Evolutionary conservation across 2,329 filamentous ascomycete species (phyloP).

Genomic region (Leptographium procerum): DNA sequence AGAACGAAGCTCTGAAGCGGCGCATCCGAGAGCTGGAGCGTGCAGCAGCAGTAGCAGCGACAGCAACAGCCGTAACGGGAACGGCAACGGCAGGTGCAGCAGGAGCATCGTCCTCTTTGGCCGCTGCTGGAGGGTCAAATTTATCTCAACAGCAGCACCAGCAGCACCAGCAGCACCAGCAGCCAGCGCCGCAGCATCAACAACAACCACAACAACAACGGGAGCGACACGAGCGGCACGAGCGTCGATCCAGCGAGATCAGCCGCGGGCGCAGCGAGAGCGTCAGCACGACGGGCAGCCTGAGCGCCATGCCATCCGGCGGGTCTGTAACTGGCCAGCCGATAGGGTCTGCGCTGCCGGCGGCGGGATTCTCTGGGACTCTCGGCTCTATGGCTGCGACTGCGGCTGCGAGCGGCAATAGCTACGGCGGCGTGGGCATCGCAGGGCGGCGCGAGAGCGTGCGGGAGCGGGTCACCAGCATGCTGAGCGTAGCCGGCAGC

Average conservation of each 20-base stretch:
- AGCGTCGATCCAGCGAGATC: slow-evolving; percentile 35
- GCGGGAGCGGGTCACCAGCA: slow-evolving; percentile 34
- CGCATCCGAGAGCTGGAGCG: slow-evolving; percentile 52
- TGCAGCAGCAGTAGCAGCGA: slow-evolving; percentile 15
- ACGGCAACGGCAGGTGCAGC: neutral
- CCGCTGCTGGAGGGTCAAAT: neutral
- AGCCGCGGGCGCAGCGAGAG: slow-evolving; percentile 37
- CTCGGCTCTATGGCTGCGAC: slow-evolving; percentile 14
- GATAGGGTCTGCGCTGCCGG: slow-evolving; percentile 12
- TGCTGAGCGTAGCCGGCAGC: slow-evolving; percentile 31
- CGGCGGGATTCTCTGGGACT: slow-evolving; percentile 4
- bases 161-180: neutral
- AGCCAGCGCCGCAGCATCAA: neutral
- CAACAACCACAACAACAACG: slow-evolving; percentile 25
- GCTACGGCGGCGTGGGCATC: slow-evolving; percentile 28
- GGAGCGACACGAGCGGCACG: slow-evolving; percentile 30
- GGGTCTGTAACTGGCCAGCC: neutral
- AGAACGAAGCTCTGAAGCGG: slow-evolving; percentile 51
- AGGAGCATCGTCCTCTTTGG: neutral
- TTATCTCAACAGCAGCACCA: neutral
- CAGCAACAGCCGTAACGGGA: neutral
- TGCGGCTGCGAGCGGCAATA: slow-evolving; percentile 9
- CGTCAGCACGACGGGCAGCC: slow-evolving; percentile 40
- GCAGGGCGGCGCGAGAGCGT: slow-evolving; percentile 32
- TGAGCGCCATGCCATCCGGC: slow-evolving; percentile 21